phyloP scores from a whole-genome alignment of 805 yeast species.

The Hanseniaspora lachancei region DNA sequence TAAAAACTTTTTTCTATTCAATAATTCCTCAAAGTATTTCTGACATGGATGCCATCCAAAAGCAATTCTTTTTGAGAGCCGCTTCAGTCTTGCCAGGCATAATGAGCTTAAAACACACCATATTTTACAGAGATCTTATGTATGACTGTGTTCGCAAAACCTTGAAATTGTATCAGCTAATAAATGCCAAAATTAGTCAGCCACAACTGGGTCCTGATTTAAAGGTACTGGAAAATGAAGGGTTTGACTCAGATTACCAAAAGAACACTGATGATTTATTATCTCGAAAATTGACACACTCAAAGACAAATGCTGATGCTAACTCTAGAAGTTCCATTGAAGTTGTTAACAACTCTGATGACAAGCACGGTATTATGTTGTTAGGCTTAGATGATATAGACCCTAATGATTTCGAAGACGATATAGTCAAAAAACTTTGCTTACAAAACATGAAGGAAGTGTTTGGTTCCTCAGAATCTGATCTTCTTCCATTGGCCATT shows the following conservation, averaged over 20 bases:
- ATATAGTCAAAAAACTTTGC: slow-evolving; percentile 24
- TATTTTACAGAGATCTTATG: slow-evolving; percentile 22
- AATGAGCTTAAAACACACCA: slow-evolving; percentile 22
- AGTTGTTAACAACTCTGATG: background rate
- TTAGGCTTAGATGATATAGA: slow-evolving; percentile 10
- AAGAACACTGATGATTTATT: background rate
- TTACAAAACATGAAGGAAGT: slow-evolving; percentile 38
- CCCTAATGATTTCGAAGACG: slow-evolving; percentile 17
- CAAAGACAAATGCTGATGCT: background rate
- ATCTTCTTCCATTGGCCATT: slow-evolving; percentile 48
- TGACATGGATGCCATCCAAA: background rate
- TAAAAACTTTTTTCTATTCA: slow-evolving; percentile 22
- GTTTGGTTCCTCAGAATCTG: slow-evolving; percentile 50
- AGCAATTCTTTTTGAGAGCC: slow-evolving; percentile 21
- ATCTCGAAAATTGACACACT: slow-evolving; percentile 14
- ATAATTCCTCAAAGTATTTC: slow-evolving; percentile 10
- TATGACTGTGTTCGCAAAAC: slow-evolving; percentile 20
- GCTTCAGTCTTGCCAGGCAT: slow-evolving; percentile 25
- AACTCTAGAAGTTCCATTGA: slow-evolving; percentile 18
- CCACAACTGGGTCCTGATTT: background rate
- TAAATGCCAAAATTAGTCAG: background rate
- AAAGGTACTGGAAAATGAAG: background rate
- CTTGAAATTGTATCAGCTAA: slow-evolving; percentile 19
- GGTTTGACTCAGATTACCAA: background rate
- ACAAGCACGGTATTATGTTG: slow-evolving; percentile 5